Conservation (phyloP, 2,329 filamentous ascomycete species). For the Lasiodiplodia hormozganensis region DNA sequence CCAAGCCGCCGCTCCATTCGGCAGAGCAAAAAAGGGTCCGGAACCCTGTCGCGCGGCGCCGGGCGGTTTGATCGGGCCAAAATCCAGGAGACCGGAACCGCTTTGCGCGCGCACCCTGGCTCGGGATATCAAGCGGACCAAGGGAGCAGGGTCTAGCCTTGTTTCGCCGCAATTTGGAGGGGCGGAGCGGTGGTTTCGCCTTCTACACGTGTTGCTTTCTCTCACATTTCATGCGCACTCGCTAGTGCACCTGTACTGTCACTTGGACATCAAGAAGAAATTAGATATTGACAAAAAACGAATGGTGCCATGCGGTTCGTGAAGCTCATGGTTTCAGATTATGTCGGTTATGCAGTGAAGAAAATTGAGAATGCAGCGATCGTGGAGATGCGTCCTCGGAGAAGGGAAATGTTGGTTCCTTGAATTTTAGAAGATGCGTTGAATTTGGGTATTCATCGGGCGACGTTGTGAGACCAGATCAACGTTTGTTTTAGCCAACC, state of each 20-base stretch:
- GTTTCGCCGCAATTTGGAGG: background rate
- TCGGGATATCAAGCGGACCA: background rate
- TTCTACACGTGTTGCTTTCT: background rate
- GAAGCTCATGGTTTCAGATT: background rate
- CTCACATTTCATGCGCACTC: background rate
- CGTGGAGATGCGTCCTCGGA: background rate
- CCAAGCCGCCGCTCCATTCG: constrained; percentile 1
- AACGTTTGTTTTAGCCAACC: background rate
- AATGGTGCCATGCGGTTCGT: background rate
- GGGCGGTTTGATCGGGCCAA: background rate
- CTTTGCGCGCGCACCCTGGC: background rate
- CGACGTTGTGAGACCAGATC: background rate
- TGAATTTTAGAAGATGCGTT: background rate
- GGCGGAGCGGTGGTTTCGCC: background rate
- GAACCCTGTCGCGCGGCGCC: background rate
- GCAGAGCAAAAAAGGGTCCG: background rate
- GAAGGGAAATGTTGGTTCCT: background rate
- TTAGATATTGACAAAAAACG: background rate
- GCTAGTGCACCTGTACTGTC: background rate
- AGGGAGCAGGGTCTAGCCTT: constrained; percentile 6
- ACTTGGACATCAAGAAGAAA: background rate
- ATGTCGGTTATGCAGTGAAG: background rate
- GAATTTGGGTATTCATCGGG: background rate
- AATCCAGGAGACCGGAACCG: background rate
- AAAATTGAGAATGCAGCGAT: background rate